phyloP scores from a whole-genome alignment of 129 eudicot species.

The Cynara cardunculus region DNA sequence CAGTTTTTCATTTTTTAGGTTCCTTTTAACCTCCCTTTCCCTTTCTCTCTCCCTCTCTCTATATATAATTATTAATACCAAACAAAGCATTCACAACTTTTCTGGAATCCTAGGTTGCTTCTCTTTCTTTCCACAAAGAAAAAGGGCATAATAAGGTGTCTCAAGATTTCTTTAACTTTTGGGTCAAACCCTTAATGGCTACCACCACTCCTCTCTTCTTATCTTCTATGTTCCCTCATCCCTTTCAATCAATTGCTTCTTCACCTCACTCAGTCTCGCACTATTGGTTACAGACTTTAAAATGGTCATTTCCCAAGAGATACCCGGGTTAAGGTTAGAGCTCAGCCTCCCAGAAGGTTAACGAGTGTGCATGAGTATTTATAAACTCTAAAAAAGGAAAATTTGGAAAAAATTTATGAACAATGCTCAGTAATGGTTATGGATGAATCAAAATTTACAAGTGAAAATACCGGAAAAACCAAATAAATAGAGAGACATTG shows the following conservation, averaged over 20 bases:
- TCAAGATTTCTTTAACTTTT: conserved; percentile 44
- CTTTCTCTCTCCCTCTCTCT: too few species aligned
- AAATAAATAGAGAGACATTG: not conserved
- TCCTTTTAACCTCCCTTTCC: too few species aligned
- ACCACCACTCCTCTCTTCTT: not conserved
- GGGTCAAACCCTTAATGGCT: conserved; percentile 41
- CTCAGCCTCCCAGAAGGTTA: not conserved
- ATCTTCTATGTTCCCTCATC: not conserved
- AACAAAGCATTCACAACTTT: conserved; percentile 31
- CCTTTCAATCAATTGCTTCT: not conserved
- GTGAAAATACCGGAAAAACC: not conserved
- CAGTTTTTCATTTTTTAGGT: too few species aligned
- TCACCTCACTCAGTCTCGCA: not conserved
- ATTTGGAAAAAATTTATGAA: not conserved
- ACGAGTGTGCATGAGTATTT: not conserved
- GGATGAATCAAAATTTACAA: not conserved
- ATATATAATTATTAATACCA: not conserved
- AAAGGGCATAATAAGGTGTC: conserved; percentile 19
- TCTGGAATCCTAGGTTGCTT: conserved; percentile 68
- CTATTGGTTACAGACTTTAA: not conserved
- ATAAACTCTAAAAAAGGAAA: not conserved
- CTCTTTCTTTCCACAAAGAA: conserved; percentile 17
- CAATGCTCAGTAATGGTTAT: not conserved
- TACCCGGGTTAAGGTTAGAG: not conserved
- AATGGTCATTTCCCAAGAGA: not conserved